Evolutionary conservation across 495 filamentous ascomycete species (phyloP), one percentile per base, ranked within the genome.

Genomic region (Talaromyces ruber): DNA sequence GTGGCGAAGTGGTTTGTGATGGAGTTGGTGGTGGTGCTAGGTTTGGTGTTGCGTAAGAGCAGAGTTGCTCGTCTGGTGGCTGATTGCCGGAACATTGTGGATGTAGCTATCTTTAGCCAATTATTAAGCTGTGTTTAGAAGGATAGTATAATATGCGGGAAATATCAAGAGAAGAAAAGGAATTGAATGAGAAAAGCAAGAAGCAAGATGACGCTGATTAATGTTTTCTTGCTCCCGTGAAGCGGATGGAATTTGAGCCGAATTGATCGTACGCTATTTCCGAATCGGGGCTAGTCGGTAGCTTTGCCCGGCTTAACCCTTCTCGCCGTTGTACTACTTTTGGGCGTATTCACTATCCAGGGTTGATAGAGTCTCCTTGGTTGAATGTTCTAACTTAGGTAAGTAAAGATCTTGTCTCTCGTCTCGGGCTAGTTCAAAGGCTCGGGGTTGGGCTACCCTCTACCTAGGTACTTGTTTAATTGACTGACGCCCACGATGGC

Each of bases 1-100:
- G 70, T 16, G 34, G 34, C 67, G 64, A 67, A 69, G 70, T 71
- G 66, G 81, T 76, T 51, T 72, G 65, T 32, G 70, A 67, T 69
- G 68, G 28, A 9, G 59, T 25, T 60, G 26, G 39, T 30, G 59
- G 59, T 52, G 16, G 53, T 56, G 52, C 52, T 54, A 5, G 51
- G 22, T 25, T 47, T 59, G 58, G 34, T 28, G 58, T n/a, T 50
- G 43, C 59, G 59, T 29, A 60, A 30, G 25, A 60, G 59, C 43
- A 51, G 28, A 52, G 39, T 34, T 60, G 59, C 43, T 29, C 59
- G 43, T 25, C 59, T 50, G 21, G 43, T 47, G 59, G 59, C 43
- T 52, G 59, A 18, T 60, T 50, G 39, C 29, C 59, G 59, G 32
- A 60, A 60, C 59, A 60, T 60, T 9, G 37, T 60, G 43, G 39